Evolutionary conservation across 306 rosid species (phyloP).

Genomic region (Quercus mongolica): DNA sequence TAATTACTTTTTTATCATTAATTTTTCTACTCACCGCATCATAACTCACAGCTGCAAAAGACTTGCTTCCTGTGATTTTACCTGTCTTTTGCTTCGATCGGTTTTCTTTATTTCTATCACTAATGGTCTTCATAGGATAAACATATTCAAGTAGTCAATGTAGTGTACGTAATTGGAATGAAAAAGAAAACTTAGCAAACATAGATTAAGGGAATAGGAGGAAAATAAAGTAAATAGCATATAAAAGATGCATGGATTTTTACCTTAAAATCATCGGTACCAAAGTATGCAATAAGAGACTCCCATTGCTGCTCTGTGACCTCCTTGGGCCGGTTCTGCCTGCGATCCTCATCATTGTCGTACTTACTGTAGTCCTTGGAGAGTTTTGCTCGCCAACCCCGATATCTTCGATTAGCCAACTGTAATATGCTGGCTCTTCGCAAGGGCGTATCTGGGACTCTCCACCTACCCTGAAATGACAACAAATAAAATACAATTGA

Average conservation of each 20-base stretch:
- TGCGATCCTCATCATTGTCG: background rate
- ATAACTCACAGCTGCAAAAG: conserved; percentile 3
- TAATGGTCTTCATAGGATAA: background rate
- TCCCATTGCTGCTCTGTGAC: conserved; percentile 8
- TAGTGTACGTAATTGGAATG: background rate
- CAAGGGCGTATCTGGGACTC: conserved; percentile 1
- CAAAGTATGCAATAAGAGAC: background rate
- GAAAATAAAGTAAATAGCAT: background rate
- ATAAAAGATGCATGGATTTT: background rate
- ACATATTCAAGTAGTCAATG: background rate
- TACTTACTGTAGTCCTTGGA: conserved; percentile 7
- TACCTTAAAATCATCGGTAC: conserved; percentile 2
- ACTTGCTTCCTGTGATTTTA: conserved; percentile 4
- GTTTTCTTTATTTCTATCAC: conserved; percentile 11
- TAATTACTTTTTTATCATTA: background rate
- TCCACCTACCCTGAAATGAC: conserved; percentile 3
- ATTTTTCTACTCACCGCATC: conserved; percentile 3
- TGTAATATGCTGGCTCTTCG: background rate
- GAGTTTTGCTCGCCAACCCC: conserved; percentile 12
- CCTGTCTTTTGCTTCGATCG: conserved; percentile 7
- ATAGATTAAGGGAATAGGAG: background rate
- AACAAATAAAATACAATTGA: background rate
- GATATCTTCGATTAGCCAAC: conserved; percentile 7
- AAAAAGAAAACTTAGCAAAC: too few species aligned
- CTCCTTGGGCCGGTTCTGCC: conserved; percentile 5